Evolutionary conservation across 2,329 filamentous ascomycete species (phyloP).

Genomic region (Emericellopsis cladophorae): DNA sequence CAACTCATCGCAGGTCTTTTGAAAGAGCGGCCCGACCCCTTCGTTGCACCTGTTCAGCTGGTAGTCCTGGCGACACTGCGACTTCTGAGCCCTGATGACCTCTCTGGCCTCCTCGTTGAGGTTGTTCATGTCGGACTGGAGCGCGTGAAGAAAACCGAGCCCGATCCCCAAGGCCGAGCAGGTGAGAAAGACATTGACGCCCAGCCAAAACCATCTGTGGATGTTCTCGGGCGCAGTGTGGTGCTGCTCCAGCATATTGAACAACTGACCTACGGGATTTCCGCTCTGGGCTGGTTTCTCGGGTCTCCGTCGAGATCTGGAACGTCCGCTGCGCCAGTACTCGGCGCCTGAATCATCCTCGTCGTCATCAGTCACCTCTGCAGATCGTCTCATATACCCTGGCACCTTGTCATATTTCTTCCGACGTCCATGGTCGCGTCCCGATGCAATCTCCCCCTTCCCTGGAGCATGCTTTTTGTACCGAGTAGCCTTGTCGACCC

Average conservation of each 20-base stretch:
- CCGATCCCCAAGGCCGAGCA: conserved; percentile 48
- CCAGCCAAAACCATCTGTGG: conserved; percentile 44
- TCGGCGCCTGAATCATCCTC: conserved; percentile 30
- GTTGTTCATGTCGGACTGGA: conserved; percentile 62
- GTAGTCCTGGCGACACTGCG: conserved; percentile 61
- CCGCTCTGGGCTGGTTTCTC: conserved; percentile 6
- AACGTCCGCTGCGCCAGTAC: conserved; percentile 2
- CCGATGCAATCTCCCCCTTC: conserved; percentile 48
- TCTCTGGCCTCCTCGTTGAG: conserved; percentile 57
- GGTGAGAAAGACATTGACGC: conserved; percentile 52
- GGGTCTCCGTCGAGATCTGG: conserved; percentile 10
- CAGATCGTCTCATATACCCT: conserved; percentile 27
- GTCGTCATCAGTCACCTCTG: conserved; percentile 10
- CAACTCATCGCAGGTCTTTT: conserved; percentile 66
- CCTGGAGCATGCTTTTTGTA: conserved; percentile 37
- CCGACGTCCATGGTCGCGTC: conserved; percentile 26
- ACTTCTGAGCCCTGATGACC: conserved; percentile 60
- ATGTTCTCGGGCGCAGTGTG: conserved; percentile 46
- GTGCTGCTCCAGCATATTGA: conserved; percentile 41
- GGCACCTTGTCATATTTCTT: conserved; percentile 40
- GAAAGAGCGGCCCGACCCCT: conserved; percentile 58
- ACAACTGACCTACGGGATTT: conserved; percentile 27
- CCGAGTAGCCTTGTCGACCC: conserved; percentile 29
- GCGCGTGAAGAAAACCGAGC: conserved; percentile 55
- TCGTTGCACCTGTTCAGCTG: conserved; percentile 60